These are phyloP conservation scores for Musa itinerans DNA, from an alignment of 176 grass and related monocot species.

Conservation along the genomic window DNA sequence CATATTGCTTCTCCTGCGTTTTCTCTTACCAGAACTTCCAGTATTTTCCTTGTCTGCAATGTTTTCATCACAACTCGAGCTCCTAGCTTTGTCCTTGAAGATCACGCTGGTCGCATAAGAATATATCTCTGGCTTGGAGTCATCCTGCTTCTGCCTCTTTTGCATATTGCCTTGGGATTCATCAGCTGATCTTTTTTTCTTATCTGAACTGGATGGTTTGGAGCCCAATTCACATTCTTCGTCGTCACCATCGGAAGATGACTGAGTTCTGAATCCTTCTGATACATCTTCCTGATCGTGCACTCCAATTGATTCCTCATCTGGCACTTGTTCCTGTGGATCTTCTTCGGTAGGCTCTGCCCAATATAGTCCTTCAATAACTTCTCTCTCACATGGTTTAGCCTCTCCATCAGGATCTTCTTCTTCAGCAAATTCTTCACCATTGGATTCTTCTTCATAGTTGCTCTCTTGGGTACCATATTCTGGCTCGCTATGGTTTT, in stretches of 20 bases:
- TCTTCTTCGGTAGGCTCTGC: slow-evolving; percentile 6
- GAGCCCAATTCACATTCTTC: slow-evolving; percentile 24
- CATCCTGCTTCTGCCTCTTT: slow-evolving; percentile 25
- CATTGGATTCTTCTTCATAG: slow-evolving; percentile 1
- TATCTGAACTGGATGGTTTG: slow-evolving; percentile 32
- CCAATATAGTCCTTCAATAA: slow-evolving; percentile 5
- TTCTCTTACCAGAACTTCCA: slow-evolving; percentile 18
- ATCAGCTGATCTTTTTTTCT: slow-evolving; percentile 40
- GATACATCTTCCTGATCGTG: slow-evolving; percentile 17
- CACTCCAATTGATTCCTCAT: not conserved
- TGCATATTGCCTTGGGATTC: slow-evolving; percentile 17
- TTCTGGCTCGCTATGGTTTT: no score
- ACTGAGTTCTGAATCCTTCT: slow-evolving; percentile 34
- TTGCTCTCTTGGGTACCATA: not conserved
- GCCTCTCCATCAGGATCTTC: slow-evolving; percentile 21
- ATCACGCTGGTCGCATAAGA: not conserved
- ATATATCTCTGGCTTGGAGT: not conserved
- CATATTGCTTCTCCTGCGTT: slow-evolving; percentile 9
- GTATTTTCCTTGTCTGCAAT: not conserved
- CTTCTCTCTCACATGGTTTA: not conserved
- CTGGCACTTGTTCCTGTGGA: no score
- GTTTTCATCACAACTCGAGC: not conserved
- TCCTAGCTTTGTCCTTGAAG: not conserved
- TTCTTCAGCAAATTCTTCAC: not conserved
- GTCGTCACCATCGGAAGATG: slow-evolving; percentile 24